A percentile compares a stretch with the other conserved stretches of the same genome.
Conservation (phyloP, 768 basidiomycete species). For the Mrakia gelida region DNA sequence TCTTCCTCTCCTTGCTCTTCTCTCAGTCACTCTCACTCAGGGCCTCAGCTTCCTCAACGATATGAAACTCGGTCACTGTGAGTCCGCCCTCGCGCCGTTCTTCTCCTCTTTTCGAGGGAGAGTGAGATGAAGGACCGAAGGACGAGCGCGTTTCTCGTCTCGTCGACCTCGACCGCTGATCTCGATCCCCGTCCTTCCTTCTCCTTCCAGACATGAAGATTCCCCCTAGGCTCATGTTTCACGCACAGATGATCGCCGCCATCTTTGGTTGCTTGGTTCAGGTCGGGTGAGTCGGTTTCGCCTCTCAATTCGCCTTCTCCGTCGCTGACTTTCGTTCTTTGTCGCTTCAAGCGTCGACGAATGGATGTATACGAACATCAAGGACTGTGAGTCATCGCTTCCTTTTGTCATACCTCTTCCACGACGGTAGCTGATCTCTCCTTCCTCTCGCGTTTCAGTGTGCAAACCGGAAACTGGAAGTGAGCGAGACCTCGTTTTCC, state of each 20-base stretch:
- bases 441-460: neutral
- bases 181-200: too few species aligned
- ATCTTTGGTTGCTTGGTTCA: neutral
- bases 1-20: too few species aligned
- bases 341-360: neutral
- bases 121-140: too few species aligned
- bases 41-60: constrained; percentile 26
- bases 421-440: neutral
- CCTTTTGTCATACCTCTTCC: neutral
- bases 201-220: too few species aligned
- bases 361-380: constrained; percentile 27
- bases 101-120: too few species aligned
- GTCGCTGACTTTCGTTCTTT: neutral
- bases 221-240: constrained; percentile 25
- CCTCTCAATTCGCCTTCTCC: neutral
- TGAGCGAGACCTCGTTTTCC: neutral
- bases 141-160: too few species aligned
- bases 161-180: too few species aligned
- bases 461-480: neutral
- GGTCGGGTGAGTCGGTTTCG: too few species aligned
- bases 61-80: constrained; percentile 29
- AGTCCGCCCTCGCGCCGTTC: neutral
- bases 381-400: neutral
- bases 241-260: constrained; percentile 11
- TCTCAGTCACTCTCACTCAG: constrained; percentile 25